A percentile compares a stretch with the other conserved stretches of the same genome.
These are phyloP conservation scores for Amylocystis lapponica DNA, from an alignment of 768 basidiomycete species.

Conservation along the genomic window DNA sequence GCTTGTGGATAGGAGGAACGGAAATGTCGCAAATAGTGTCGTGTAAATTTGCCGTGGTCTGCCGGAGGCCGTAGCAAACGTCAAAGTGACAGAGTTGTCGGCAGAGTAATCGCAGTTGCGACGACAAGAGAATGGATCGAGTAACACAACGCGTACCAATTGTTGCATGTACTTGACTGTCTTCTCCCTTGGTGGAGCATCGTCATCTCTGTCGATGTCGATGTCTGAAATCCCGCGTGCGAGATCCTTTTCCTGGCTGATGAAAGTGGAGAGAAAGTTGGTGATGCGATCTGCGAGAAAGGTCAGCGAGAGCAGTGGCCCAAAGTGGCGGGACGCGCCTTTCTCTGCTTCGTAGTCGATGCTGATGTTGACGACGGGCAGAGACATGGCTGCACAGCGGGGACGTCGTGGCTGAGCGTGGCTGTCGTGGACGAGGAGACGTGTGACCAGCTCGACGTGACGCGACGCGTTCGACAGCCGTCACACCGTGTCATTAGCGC, in stretches of 20 bases:
- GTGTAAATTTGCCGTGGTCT: background rate
- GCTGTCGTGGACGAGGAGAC: constrained; percentile 19
- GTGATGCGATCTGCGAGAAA: constrained; percentile 53
- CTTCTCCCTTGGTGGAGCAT: constrained; percentile 30
- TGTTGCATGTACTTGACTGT: constrained; percentile 77
- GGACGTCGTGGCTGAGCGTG: constrained; percentile 1
- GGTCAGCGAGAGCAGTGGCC: background rate
- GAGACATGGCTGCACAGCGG: constrained; percentile 48
- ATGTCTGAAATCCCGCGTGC: constrained; percentile 64
- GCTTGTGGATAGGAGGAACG: background rate
- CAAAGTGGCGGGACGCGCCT: constrained; percentile 33
- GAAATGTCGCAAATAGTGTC: background rate
- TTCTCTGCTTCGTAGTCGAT: constrained; percentile 71
- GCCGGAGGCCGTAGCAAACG: background rate
- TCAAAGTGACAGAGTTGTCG: no score
- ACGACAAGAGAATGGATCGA: constrained; percentile 12
- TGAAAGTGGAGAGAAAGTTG: constrained; percentile 66
- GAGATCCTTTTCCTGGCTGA: constrained; percentile 58
- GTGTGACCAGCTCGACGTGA: constrained; percentile 14
- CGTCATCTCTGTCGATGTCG: constrained; percentile 50
- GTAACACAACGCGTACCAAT: constrained; percentile 59
- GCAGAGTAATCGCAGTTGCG: no score
- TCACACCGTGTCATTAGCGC: background rate
- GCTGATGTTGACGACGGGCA: constrained; percentile 52
- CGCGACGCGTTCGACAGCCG: constrained; percentile 13